Evolutionary conservation across 2,329 filamentous ascomycete genomes (phyloP).

Genomic region (Alternaria ventricosa): DNA sequence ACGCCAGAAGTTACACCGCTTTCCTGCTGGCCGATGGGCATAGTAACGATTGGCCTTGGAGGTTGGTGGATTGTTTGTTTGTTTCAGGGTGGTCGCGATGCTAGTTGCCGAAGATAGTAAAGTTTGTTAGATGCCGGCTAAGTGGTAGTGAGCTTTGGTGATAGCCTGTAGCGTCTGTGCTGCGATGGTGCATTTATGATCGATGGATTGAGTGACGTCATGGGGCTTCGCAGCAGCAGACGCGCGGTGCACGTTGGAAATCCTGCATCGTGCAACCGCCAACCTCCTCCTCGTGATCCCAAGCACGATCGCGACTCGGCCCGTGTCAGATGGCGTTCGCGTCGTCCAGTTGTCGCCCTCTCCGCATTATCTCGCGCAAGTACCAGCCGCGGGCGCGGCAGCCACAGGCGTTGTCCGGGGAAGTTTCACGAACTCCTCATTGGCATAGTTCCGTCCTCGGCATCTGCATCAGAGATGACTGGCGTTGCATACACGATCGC

Average conservation of each 20-base stretch:
- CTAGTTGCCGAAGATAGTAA: background rate
- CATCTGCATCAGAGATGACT: background rate
- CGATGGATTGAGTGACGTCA: constrained; percentile 15
- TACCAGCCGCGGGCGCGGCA: background rate
- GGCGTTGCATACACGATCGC: background rate
- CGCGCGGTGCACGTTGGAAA: constrained; percentile 6
- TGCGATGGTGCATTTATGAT: constrained; percentile 14
- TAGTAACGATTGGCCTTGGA: constrained; percentile 20
- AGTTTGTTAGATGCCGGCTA: constrained; percentile 10
- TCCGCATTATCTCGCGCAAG: background rate
- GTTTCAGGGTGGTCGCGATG: background rate
- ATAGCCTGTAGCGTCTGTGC: background rate
- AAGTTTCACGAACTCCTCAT: background rate
- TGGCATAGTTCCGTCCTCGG: background rate
- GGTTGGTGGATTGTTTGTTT: constrained; percentile 2
- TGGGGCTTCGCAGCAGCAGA: constrained; percentile 4
- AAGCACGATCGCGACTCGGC: background rate
- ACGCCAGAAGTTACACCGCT: constrained; percentile 59
- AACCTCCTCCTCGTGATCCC: background rate
- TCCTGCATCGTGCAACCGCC: background rate
- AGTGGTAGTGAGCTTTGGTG: constrained; percentile 5
- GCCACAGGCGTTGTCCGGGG: background rate
- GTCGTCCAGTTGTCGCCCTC: background rate
- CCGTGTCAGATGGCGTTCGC: background rate
- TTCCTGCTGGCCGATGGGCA: constrained; percentile 48